Evolutionary conservation across 1,284 basidiomycete genomes (phyloP), one percentile per base, ranked within the genome.

Genomic region (Fereydounia khargensis): DNA sequence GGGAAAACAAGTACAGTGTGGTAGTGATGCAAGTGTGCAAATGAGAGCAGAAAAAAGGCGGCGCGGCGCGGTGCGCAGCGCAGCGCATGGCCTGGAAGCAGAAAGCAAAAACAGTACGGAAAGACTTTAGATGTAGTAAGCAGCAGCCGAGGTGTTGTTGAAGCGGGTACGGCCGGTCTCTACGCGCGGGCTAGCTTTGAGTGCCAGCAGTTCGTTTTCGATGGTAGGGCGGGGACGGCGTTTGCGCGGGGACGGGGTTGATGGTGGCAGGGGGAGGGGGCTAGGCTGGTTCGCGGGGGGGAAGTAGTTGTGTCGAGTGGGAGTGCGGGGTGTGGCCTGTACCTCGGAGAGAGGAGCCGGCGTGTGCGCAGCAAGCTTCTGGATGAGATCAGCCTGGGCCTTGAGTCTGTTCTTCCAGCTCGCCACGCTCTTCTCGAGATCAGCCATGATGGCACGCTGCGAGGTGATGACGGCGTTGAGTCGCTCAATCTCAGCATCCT

Each of bases 381-480:
- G 44, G 35, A 71, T 71, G 11, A 71, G 49, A 14, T 68, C 53
- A 14, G 68, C 65, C 35, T 71, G 68, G 10, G 47, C 37, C 21
- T 51, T 42, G 41, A 71, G 47, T 10, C 59, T 35, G 11, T 33
- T 40, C 44, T 71, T 69, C 68, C 68, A 71, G 10, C 43, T 44
- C 1, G 54, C 64, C 6, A 71, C 68, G 24, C 61, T 60, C 3
- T 39, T 41, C 35, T 71, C 68, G 7, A 71, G 42, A 24, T 71
- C 68, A 4, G 67, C 39, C 68, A 71, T 71, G 34, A 71, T 47
- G 8, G 49, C 48, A 9, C 68, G 48, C 37, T 71, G 68, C 25
- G 47, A 51, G 14, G 30, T 32, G 39, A 71, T 69, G 6, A 71
- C 68, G 3, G 51, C 48, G 24, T 71, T 71, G 20, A 71, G 36